Base-by-base conservation (phyloP, 1,284 basidiomycete genomes). In the Grifola frondosa region DNA sequence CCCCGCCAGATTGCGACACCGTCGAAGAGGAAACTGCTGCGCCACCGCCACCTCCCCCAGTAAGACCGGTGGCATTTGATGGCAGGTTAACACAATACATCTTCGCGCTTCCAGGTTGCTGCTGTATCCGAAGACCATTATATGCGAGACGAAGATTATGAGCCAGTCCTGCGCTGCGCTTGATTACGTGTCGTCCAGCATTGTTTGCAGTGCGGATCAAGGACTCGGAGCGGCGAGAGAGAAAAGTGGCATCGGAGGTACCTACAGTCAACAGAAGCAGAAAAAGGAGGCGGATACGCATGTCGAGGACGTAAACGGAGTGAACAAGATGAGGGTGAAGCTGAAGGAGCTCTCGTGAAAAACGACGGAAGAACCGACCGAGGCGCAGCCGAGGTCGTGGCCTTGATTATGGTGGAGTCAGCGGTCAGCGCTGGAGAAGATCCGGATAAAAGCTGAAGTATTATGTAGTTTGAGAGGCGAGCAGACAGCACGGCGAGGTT, bases 81-180 rank as follows among this genome's bases (percentile, higher is more conserved):
- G 42, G 54, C 1, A 32, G 23, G 35, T 50, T 56, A n/a, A 60
- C 52, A 46, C 63, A 64, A 44, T 53, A 64, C 22, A 44, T 32
- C 39, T 52, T 52, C 23, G 30, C 36, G 40, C 40, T 44, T 6
- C 16, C 24, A 19, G 45, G 38, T 20, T 42, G 20, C 37, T 53
- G 53, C 30, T 49, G 45, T 7, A 44, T 42, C 21, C 55, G 42
- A 3, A 81, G 60, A 19, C 71, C 69, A 20, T 70, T 61, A 52
- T 87, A 78, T 8, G 79, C 80, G 28, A 79, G 55, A 19, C 82
- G 80, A 35, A 88, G 69, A 60, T 88, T 85, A 46, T 70, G 71
- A 17, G 83, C 80, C 30, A 88, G 66, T 46, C 63, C 70, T 33
- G 74, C 71, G 31, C 81, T 83, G 45, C 65, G 70, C 37, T 61